Base-by-base conservation (phyloP, 2,329 filamentous ascomycete genomes). In the Fusarium neocosmosporiellum region DNA sequence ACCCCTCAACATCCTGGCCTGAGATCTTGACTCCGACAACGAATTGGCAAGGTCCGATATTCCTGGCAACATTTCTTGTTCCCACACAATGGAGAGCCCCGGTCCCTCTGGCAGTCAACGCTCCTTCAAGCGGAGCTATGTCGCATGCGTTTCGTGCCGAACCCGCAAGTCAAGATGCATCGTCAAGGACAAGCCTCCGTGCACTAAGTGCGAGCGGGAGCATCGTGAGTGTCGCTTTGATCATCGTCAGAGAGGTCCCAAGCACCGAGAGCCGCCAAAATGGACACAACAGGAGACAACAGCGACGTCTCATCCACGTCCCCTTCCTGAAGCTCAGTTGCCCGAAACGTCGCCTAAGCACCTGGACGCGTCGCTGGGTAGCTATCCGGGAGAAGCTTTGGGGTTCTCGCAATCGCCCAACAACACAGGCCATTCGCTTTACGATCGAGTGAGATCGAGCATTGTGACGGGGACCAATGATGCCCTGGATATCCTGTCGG, bases 41-140 rank as follows among this genome's bases (percentile, higher is more conserved):
- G n/a, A n/a, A n/a, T n/a, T n/a, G n/a, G n/a, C n/a, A 36, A 54
- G 29, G 50, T 16, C 24, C 46, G 6, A 29, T 29, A 16, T 37
- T 37, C n/a, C 36, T 37, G 34, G 16, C 4, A 27, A 24, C 22
- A 39, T n/a, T 29, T n/a, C 55, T 31, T 31, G 18, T 39, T 34
- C 20, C 20, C 27, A 7, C 54, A 31, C 55, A 43, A 69, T 70
- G 67, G 36, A 70, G n/a, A 62, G 37, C 41, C 65, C 69, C 13
- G 70, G 53, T 27, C 7, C 31, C 31, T 18, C 70, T 46, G 55
- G 53, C 7, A 60, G 20, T 57, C 61, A 53, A 39, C 59, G 70
- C 13, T 24, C 41, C 1, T 72, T 72, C 48, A 72, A 72, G 43
- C 70, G 70, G n/a, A 71, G 70, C 48, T 72, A 72, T 10, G 70